phyloP scores from a whole-genome alignment of 306 rosid species.

The Hippophae gyantsensis region DNA sequence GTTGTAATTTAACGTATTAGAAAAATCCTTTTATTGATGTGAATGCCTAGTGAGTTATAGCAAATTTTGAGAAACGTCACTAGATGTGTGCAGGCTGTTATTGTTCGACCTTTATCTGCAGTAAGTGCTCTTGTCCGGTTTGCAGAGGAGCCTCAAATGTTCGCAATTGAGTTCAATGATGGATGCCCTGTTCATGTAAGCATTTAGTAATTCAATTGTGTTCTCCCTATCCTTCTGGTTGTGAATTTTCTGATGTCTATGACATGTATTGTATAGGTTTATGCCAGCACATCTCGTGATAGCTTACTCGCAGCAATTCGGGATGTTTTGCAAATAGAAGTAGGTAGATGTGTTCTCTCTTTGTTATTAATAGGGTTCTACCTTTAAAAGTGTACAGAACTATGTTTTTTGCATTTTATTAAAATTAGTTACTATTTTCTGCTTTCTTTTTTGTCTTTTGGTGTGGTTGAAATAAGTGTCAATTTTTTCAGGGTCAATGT shows the following conservation, averaged over 20 bases:
- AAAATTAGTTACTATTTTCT: background rate
- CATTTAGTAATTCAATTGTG: conserved; percentile 13
- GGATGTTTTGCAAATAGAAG: conserved; percentile 90
- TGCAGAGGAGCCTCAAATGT: conserved; percentile 99
- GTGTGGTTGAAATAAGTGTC: conserved; percentile 29
- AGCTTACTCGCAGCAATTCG: conserved; percentile 93
- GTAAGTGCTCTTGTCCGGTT: conserved; percentile 89
- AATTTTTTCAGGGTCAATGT: conserved; percentile 69
- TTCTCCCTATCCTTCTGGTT: conserved; percentile 10
- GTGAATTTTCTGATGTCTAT: conserved; percentile 34
- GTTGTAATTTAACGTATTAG: no score
- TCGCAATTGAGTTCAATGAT: conserved; percentile 93
- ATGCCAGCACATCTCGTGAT: conserved; percentile 98
- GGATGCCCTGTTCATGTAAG: conserved; percentile 98
- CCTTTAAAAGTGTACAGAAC: conserved; percentile 2
- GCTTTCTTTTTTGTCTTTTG: conserved; percentile 10
- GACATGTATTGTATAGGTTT: conserved; percentile 53
- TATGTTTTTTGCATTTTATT: conserved; percentile 5
- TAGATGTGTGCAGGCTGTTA: conserved; percentile 98
- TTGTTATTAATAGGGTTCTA: conserved; percentile 24
- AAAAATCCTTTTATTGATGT: no score
- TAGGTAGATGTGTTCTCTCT: conserved; percentile 60
- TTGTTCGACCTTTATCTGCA: conserved; percentile 91
- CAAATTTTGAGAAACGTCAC: conserved; percentile 59
- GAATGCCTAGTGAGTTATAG: conserved; percentile 12